Percentiles rank a stretch among this genome's conserved stretches.
phyloP scores from a whole-genome alignment of 169 alveolate genomes.

The Amoebophrya sp. region DNA sequence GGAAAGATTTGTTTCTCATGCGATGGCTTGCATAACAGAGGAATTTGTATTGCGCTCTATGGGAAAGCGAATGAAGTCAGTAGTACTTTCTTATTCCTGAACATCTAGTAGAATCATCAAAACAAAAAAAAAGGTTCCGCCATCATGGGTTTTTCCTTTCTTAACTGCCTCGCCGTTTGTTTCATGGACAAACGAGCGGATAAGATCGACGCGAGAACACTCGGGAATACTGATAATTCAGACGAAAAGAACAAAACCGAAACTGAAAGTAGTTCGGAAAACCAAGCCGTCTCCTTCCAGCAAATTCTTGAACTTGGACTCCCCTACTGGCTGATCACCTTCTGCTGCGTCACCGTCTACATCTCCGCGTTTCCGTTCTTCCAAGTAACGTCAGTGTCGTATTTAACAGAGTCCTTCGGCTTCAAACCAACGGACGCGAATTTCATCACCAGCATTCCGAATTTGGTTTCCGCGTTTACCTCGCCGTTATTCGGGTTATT shows the following conservation, averaged over 20 bases:
- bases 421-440: conserved; percentile 3
- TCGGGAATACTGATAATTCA: too few relatives aligned
- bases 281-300: too few relatives aligned
- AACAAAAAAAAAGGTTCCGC: too few relatives aligned
- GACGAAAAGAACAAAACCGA: too few relatives aligned
- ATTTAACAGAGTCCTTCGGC: background rate
- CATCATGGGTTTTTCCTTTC: background rate
- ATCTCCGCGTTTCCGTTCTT: conserved; percentile 30
- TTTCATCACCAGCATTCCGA: conserved; percentile 27
- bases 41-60: too few relatives aligned
- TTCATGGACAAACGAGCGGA: background rate
- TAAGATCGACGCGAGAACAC: background rate
- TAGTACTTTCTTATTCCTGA: too few relatives aligned
- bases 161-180: conserved; percentile 7
- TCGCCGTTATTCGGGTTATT: conserved; percentile 23
- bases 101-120: too few relatives aligned
- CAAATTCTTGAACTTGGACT: background rate
- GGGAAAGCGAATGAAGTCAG: too few relatives aligned
- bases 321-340: background rate
- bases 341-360: conserved; percentile 31
- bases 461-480: conserved; percentile 13
- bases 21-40: too few relatives aligned
- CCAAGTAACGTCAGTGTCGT: background rate
- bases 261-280: too few relatives aligned
- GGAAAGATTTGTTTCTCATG: too few relatives aligned